Conservation (phyloP, 2,329 filamentous ascomycete species). For the Nothopassalora personata region DNA sequence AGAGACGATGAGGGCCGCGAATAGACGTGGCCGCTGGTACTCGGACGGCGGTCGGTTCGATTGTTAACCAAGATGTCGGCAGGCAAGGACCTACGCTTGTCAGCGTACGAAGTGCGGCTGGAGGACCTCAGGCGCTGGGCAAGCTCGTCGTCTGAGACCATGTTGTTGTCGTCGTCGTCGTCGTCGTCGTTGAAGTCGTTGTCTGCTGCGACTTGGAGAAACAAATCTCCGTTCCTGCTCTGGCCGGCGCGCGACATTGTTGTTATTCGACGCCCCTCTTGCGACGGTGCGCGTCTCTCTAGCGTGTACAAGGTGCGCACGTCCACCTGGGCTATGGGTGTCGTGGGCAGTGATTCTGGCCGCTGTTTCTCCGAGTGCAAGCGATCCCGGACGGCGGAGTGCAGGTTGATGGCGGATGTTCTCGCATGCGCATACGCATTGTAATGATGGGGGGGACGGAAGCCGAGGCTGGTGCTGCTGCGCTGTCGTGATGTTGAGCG, state of each 20-base stretch:
- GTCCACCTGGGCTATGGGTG: not conserved
- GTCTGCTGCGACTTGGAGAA: not conserved
- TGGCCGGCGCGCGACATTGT: not conserved
- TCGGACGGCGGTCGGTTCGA: constrained; percentile 15
- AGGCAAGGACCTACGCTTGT: constrained; percentile 14
- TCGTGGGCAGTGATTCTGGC: not conserved
- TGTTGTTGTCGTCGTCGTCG: not conserved
- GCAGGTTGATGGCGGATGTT: not conserved
- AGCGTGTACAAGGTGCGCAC: constrained; percentile 3
- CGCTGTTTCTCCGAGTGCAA: not conserved
- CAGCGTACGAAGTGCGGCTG: not conserved
- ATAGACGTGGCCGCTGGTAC: constrained; percentile 17
- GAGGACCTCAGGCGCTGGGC: not conserved
- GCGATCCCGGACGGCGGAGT: not conserved
- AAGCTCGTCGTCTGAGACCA: not conserved
- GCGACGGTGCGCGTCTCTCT: constrained; percentile 1
- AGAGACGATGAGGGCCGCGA: constrained; percentile 20
- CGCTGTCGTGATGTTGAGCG: not conserved
- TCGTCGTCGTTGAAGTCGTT: not conserved
- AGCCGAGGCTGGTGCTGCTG: not conserved
- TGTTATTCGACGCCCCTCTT: not conserved
- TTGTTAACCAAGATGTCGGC: constrained; percentile 4
- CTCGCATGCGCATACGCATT: not conserved
- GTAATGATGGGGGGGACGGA: not conserved
- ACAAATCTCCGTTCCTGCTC: not conserved